These are phyloP conservation scores for Magnusiomyces paraingens DNA, from an alignment of 1,139 yeast genomes.

Conservation along the genomic window DNA sequence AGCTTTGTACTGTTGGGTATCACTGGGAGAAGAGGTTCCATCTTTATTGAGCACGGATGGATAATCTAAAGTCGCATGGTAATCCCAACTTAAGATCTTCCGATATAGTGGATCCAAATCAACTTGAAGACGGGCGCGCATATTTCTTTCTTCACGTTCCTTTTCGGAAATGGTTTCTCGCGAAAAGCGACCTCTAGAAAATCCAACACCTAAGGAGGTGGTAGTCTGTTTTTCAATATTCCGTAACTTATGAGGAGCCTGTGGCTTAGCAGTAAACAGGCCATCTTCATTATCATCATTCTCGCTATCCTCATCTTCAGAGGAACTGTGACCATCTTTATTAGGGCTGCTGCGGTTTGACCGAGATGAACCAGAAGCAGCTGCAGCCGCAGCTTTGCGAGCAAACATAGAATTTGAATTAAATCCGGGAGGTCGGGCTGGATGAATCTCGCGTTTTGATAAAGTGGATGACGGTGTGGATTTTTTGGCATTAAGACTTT, in stretches of 20 bases:
- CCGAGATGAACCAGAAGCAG: slow-evolving; percentile 13
- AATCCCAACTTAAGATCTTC: slow-evolving; percentile 72
- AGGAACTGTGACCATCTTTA: slow-evolving; percentile 7
- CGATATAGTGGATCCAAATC: slow-evolving; percentile 70
- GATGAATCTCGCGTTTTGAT: slow-evolving; percentile 38
- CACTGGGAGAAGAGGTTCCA: slow-evolving; percentile 40
- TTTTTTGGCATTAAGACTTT: slow-evolving; percentile 20
- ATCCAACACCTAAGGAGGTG: neutral
- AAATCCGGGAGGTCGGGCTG: slow-evolving; percentile 82
- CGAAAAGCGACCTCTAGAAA: neutral
- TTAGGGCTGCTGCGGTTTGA: slow-evolving; percentile 17
- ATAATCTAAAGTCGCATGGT: slow-evolving; percentile 46
- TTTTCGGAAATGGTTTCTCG: slow-evolving; percentile 25
- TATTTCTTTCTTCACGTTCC: slow-evolving; percentile 64
- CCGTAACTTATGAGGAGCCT: slow-evolving; percentile 14
- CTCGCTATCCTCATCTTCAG: slow-evolving; percentile 27
- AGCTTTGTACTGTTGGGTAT: slow-evolving; percentile 27
- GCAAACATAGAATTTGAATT: slow-evolving; percentile 36
- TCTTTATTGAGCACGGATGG: slow-evolving; percentile 50
- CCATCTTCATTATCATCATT: slow-evolving; percentile 27
- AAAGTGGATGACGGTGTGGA: slow-evolving; percentile 13
- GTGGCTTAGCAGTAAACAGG: slow-evolving; percentile 21
- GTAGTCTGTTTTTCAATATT: slow-evolving; percentile 17
- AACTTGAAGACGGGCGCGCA: slow-evolving; percentile 75
- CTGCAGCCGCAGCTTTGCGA: slow-evolving; percentile 19